Evolutionary conservation across 495 filamentous ascomycete genomes (phyloP), one percentile per base, ranked within the genome.

Genomic region (Penicillium flavigenum): DNA sequence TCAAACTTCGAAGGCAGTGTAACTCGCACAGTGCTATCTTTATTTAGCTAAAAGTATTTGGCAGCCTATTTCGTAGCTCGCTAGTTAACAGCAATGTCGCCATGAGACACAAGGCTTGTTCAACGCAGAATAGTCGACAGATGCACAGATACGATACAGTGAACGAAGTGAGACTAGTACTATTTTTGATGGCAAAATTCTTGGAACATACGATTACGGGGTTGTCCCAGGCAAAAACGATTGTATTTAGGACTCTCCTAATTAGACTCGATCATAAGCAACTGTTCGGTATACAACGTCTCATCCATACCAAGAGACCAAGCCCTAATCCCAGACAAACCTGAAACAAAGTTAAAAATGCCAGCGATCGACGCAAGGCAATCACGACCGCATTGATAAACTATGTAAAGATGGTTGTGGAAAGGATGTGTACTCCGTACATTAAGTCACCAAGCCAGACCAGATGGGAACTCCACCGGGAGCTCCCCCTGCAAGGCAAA

Each of bases 401-500:
- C 12, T 55, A 55, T 54, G 42, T 36, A 46, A 46, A 14, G 8
- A 46, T 46, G 52, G 34, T 7, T 17, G 20, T 16, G 32, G 36
- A 51, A 44, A 38, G 19, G 41, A 44, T 26, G 11, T 36, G 14
- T 26, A 26, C 24, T 26, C 24, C 24, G 17, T 22, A 34, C 5
- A 5, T 12, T 19, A 17, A 26, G 3, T 17, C 27, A n/a, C 41
- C 39, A 54, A 14, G 19, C 24, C 53, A 55, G 53, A n/a, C 53
- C 31, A 47, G 44, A 55, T 36, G 45, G 20, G 44, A 47, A 61
- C 63, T 65, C 65, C 65, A 68, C 62, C 39, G n/a, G 32, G 24
- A 65, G 56, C 60, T 57, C 51, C 57, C 56, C 51, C 53, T 65
- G 62, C 65, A 65, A 67, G 62, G 62, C 57, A 59, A 54, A 60